Evolutionary conservation across 75 land plant species (phyloP), one percentile per base, ranked within the genome.

Genomic region (Adiantum capillusveneris): DNA sequence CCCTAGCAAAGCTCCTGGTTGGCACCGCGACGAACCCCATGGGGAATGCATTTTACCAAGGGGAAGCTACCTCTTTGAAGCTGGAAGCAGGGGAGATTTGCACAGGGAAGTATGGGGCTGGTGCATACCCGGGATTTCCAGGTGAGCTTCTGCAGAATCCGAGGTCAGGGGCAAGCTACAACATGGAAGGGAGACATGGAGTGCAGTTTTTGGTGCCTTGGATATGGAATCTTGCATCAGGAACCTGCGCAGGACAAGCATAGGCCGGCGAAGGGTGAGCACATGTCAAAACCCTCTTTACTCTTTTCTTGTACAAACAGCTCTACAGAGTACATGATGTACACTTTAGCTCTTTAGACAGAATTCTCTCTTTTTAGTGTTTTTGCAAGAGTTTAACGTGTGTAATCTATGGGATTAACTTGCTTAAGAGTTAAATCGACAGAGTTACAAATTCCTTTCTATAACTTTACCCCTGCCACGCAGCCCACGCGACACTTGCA

Each of bases 1-100:
- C 77, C 45, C 55, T 91, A 7, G 88, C 74, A 13, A 84, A 82
- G 58, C 83, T 83, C 59, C 58, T 91, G 0, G 93, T 85, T 0
- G 85, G 84, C 49, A 29, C 77, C 9, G 63, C 93, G 1, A 75
- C 81, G 2, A 80, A 91, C 39, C 97, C 97, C 0, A 56, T 81
- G 27, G 75, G 74, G 44, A 84, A 87, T 69, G 92, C 83, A 0
- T 90, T 79, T 78, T 90, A 83, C 46, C 87, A 79, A 22, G 97
- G 85, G 0, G 60, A 73, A 26, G 91, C 86, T 30, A 73, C 92
- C 18, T 53, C 68, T 2, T 71, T 66, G 17, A 83, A 92, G 1
- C 65, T 70, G 1, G 97, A 90, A 59, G 81, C 79, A 12, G 92
- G 81, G 39, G 92, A 79, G 21, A 59, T 84, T 12, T 90, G 97